Percentiles rank a stretch among this genome's conserved stretches.
phyloP scores from a whole-genome alignment of 2,329 filamentous ascomycete genomes.

The Chaetomium sp. region DNA sequence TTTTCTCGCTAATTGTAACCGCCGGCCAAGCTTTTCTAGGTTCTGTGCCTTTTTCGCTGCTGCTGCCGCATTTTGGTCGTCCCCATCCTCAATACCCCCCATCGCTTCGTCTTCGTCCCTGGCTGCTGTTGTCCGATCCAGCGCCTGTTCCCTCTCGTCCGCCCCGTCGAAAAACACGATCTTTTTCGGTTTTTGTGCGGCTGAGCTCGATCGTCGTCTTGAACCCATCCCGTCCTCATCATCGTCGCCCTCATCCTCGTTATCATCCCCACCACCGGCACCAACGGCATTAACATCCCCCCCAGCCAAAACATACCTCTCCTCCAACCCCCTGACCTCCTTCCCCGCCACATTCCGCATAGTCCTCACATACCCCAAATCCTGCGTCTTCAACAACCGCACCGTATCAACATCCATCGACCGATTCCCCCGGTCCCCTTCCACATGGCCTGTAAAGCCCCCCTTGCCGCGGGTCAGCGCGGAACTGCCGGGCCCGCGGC shows the following conservation, averaged over 20 bases:
- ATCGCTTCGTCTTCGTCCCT: conserved; percentile 33
- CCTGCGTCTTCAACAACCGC: conserved; percentile 62
- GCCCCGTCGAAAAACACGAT: conserved; percentile 44
- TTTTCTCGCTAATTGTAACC: conserved; percentile 45
- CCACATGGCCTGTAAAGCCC: conserved; percentile 47
- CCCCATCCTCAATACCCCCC: conserved; percentile 25
- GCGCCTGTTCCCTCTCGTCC: conserved; percentile 30
- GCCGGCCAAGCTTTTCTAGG: conserved; percentile 41
- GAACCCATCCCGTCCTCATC: conserved; percentile 24
- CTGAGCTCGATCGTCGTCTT: neutral
- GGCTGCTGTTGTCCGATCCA: conserved; percentile 21
- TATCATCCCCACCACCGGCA: conserved; percentile 28
- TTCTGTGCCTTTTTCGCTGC: conserved; percentile 34
- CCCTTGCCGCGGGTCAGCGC: conserved; percentile 38
- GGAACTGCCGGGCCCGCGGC: conserved; percentile 45
- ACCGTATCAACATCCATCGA: conserved; percentile 51
- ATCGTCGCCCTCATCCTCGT: conserved; percentile 27
- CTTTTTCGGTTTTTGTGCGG: conserved; percentile 33
- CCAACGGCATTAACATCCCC: conserved; percentile 27
- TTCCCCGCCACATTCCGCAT: conserved; percentile 54
- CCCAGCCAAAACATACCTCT: conserved; percentile 44
- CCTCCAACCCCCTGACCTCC: conserved; percentile 50
- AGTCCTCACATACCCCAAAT: conserved; percentile 58
- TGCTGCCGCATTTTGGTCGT: conserved; percentile 28
- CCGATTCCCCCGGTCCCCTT: conserved; percentile 52